These are phyloP conservation scores for Lithospermum erythrorhizon DNA, from an alignment of 257 asterid species.

Conservation along the genomic window DNA sequence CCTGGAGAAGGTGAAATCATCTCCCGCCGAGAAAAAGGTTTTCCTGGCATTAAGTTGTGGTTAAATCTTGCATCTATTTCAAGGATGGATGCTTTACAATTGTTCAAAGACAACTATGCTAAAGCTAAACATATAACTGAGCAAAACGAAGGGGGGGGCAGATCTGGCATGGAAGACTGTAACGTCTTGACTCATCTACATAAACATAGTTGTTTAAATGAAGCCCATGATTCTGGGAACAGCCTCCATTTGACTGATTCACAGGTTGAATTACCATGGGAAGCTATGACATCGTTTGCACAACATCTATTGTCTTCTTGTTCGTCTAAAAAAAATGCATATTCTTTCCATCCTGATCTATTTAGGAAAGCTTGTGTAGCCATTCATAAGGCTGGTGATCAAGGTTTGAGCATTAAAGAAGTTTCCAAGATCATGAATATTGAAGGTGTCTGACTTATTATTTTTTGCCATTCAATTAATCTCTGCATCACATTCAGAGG, in stretches of 20 bases:
- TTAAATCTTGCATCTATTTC: constrained; percentile 47
- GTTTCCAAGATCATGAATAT: constrained; percentile 37
- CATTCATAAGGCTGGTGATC: constrained; percentile 86
- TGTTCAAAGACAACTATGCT: constrained; percentile 26
- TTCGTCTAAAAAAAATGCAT: constrained; percentile 24
- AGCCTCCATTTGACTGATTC: constrained; percentile 20
- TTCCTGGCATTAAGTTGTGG: constrained; percentile 70
- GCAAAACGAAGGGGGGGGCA: constrained; percentile 11
- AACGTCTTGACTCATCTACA: constrained; percentile 18
- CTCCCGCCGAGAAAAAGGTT: constrained; percentile 84
- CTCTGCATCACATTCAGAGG: constrained; percentile 1
- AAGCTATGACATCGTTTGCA: constrained; percentile 61
- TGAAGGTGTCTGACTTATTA: constrained; percentile 35
- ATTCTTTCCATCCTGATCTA: constrained; percentile 33
- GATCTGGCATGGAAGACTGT: constrained; percentile 11
- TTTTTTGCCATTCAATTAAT: constrained; percentile 11
- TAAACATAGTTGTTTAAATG: constrained; percentile 27
- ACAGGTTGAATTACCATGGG: constrained; percentile 58
- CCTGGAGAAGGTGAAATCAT: constrained; percentile 62
- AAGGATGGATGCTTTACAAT: constrained; percentile 40
- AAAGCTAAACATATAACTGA: constrained; percentile 1
- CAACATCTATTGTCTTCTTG: constrained; percentile 36
- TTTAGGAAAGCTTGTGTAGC: constrained; percentile 64
- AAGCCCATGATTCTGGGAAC: constrained; percentile 23
- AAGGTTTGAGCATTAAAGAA: constrained; percentile 74